Conservation (phyloP, 129 eudicot genomes). For the Helianthus annuus region HanXRQr2.0-SUNRISE NC_035445.2:76111917-76112416, state of each 20-base stretch:
- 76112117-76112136: not conserved
- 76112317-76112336: too few species aligned
- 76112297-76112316: too few species aligned
- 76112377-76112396: too few species aligned
- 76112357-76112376: too few species aligned
- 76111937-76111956: slow-evolving; percentile 9
- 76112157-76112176: too few species aligned
- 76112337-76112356: too few species aligned
- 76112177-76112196: too few species aligned
- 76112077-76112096: not conserved
- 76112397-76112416: too few species aligned
- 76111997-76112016: not conserved
- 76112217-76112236: not conserved
- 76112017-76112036: too few species aligned
- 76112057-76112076: not conserved
- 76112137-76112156: too few species aligned
- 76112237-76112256: not conserved
- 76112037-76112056: not conserved
- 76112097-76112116: not conserved
- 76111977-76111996: not conserved
- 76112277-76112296: too few species aligned
- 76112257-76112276: not conserved
- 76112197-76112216: too few species aligned
- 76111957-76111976: not conserved
- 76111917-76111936: slow-evolving; percentile 7